Evolutionary conservation across 1,284 basidiomycete genomes (phyloP).

Genomic region (Jaminaea rosea): DNA sequence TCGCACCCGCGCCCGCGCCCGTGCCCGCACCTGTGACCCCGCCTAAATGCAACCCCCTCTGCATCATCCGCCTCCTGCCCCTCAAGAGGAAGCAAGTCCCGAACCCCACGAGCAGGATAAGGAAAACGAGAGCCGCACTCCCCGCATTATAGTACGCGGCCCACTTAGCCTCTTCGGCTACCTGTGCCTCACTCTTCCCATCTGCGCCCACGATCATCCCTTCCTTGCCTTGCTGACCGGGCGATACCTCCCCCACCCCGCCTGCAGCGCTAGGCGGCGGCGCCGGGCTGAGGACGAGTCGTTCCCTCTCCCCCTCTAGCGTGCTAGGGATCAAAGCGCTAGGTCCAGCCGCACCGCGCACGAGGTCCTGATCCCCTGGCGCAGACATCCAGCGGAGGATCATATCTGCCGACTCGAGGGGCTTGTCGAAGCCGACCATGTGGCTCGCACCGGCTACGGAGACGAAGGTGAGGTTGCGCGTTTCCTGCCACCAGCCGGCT

Average conservation of each 20-base stretch:
- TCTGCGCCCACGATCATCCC: constrained; percentile 50
- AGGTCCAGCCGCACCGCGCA: constrained; percentile 60
- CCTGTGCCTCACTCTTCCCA: constrained; percentile 45
- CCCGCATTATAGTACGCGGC: constrained; percentile 29
- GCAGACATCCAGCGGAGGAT: constrained; percentile 56
- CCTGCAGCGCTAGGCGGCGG: constrained; percentile 13
- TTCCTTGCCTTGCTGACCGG: too few relatives aligned
- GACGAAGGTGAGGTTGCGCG: constrained; percentile 84
- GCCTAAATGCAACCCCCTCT: background rate
- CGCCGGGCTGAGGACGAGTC: constrained; percentile 16
- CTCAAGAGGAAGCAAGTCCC: constrained; percentile 60
- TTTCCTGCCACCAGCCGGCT: constrained; percentile 81
- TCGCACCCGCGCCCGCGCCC: background rate
- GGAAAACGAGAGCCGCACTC: constrained; percentile 3
- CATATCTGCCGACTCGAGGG: constrained; percentile 88
- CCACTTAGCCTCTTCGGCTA: constrained; percentile 36
- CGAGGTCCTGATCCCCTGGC: too few relatives aligned
- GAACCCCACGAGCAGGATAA: constrained; percentile 61
- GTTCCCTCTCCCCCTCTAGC: constrained; percentile 61
- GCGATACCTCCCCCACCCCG: constrained; percentile 21
- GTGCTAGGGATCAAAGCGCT: constrained; percentile 65
- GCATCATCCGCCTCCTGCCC: constrained; percentile 7
- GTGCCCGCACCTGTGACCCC: background rate
- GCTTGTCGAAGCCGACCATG: constrained; percentile 75
- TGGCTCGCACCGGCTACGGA: constrained; percentile 61